Evolutionary conservation across 2,329 filamentous ascomycete genomes (phyloP), one percentile per base, ranked within the genome.

Genomic region (Hortaea werneckii): DNA sequence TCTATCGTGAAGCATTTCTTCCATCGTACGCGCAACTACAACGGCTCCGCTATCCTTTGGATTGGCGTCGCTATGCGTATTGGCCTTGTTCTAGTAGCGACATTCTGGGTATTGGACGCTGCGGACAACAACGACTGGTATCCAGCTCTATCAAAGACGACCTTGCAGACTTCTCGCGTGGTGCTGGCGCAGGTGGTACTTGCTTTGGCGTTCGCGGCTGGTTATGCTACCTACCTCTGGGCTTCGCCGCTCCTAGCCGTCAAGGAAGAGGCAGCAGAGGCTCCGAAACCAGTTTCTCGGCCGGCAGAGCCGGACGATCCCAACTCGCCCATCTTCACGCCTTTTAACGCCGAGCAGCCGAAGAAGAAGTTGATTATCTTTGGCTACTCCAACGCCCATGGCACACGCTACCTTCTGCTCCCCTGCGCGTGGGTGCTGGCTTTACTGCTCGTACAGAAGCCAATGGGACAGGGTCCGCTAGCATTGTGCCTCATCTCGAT

Each of bases 301-400:
- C 47, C 56, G 3, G 46, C 56, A 28, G 62, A 65, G 51, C 56
- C 42, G 49, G 50, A 51, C 4, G 54, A 62, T 35, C 50, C 62
- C 4, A 56, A 60, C 5, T 55, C 59, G 3, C 63, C 65, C 38
- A 56, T 64, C 46, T 61, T 71, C 48, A 64, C 67, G 5, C 55
- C 65, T 26, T 54, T 64, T 47, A 58, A 58, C 37, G 55, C 53
- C 26, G 56, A 58, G 1, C 43, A 50, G 5, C 54, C 58, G 32
- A 55, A 57, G 12, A 52, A 55, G 34, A 65, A 62, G 46, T 53
- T 65, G 37, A 79, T 95, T 49, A 85, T 84, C 29, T 76, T 94
- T 12, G 92, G 92, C 39, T 96, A 94, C 66, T 85, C 83, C 52
- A 98, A 98, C 60, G 80, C 87, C n/a, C 83, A 95, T 59, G 92